A percentile compares a stretch with the other conserved stretches of the same genome.
phyloP scores from a whole-genome alignment of 164 flowering plant genomes.

The Liquidambar formosana region DNA sequence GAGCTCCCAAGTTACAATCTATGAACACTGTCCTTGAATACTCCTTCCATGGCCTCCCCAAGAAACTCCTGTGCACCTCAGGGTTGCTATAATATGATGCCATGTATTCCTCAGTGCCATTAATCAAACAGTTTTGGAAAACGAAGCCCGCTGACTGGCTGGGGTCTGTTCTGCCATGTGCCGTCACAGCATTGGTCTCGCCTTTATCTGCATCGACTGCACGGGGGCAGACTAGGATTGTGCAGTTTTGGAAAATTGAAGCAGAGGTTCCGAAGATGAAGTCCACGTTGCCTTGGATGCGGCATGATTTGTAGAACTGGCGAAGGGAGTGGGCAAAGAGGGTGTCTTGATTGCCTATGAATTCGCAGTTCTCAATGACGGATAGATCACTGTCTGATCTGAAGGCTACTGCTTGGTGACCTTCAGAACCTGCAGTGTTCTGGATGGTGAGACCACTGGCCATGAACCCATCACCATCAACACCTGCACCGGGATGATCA shows the following conservation, averaged over 20 bases:
- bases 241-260: constrained; percentile 61
- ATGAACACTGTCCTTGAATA: constrained; percentile 79
- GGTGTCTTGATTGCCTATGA: constrained; percentile 83
- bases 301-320: constrained; percentile 70
- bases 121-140: constrained; percentile 59
- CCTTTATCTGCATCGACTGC: constrained; percentile 58
- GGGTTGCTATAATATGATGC: constrained; percentile 45
- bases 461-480: constrained; percentile 82
- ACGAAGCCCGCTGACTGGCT: constrained; percentile 81
- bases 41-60: constrained; percentile 96
- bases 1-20: constrained; percentile 40
- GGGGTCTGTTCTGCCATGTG: constrained; percentile 84
- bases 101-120: constrained; percentile 81
- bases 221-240: constrained; percentile 57
- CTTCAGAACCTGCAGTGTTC: constrained; percentile 80
- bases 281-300: constrained; percentile 75
- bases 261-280: constrained; percentile 88
- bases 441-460: constrained; percentile 62
- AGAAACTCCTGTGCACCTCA: constrained; percentile 55
- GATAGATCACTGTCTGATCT: constrained; percentile 70
- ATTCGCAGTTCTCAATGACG: constrained; percentile 62
- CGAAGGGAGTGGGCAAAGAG: constrained; percentile 73
- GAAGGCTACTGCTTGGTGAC: constrained; percentile 85
- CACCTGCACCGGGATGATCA: constrained; percentile 35
- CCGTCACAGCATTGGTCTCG: constrained; percentile 68